Conservation (phyloP, 2,329 filamentous ascomycete genomes). For the Talaromyces sp. region DNA sequence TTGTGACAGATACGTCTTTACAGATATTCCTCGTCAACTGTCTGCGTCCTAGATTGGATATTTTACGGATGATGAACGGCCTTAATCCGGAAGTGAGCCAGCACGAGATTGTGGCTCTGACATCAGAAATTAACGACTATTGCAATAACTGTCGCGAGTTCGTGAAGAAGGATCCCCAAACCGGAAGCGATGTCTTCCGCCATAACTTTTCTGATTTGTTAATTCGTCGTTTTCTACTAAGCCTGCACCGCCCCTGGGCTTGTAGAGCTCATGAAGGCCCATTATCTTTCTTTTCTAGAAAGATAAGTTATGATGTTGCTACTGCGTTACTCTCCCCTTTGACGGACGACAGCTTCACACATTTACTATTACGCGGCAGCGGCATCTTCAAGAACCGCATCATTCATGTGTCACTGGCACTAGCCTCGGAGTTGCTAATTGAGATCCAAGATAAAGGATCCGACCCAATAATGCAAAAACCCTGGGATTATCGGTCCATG, state of each 20-base stretch:
- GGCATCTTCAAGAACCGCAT: slow-evolving; percentile 13
- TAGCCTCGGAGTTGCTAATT: slow-evolving; percentile 11
- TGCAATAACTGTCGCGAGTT: background rate
- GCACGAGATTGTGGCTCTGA: background rate
- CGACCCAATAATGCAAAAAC: background rate
- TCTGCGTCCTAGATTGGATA: slow-evolving; percentile 2
- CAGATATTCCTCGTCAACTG: slow-evolving; percentile 1
- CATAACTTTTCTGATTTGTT: slow-evolving; percentile 12
- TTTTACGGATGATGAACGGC: slow-evolving; percentile 11
- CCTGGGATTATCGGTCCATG: slow-evolving; percentile 8
- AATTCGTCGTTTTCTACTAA: slow-evolving; percentile 13
- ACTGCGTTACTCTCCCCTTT: background rate
- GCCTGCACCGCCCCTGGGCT: slow-evolving; percentile 10
- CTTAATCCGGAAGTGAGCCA: background rate
- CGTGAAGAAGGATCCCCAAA: background rate
- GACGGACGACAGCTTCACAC: background rate
- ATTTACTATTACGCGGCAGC: slow-evolving; percentile 6
- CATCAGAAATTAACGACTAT: background rate
- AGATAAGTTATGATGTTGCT: slow-evolving; percentile 9
- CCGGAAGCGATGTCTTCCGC: background rate
- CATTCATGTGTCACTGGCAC: slow-evolving; percentile 9
- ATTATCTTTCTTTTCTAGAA: slow-evolving; percentile 11
- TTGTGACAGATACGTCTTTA: slow-evolving; percentile 4
- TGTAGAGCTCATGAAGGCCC: background rate
- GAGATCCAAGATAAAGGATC: slow-evolving; percentile 5